Evolutionary conservation across 441 rosid genomes (phyloP), one percentile per base, ranked within the genome.

Genomic region (Bruguiera hainesii): DNA sequence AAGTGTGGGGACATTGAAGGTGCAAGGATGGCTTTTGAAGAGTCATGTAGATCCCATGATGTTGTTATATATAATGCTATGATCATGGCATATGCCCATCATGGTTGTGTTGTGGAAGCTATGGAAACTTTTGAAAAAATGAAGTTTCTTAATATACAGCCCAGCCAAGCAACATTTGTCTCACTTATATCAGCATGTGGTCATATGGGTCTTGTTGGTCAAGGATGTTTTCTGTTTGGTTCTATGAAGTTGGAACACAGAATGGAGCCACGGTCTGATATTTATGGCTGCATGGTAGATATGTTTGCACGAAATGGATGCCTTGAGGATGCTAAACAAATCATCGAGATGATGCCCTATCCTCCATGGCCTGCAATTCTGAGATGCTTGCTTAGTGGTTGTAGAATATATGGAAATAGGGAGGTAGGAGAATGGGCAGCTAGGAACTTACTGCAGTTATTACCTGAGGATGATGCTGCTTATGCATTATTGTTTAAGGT

Each of bases 331-430:
- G 82, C 84, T 29, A 73, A 75, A 58, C 49, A n/a, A 25, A 48
- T 75, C 30, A 75, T 81, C 39, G 76, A 81, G 58, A 20, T 55
- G 20, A 78, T 81, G 82, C 84, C 82, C 0, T 71, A 55, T 68
- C 67, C 74, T 59, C 73, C 78, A 67, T 71, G 80, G 73, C 80
- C 78, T 28, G 69, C 80, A 21, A 35, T 81, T 53, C 73, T 70
- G 69, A 75, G 84, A 76, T 75, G 78, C 57, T 70, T 81, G 70
- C 76, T 81, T 19, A 81, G 78, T 73, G 84, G 84, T 58, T 81
- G 74, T 49, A 69, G 76, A 68, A 69, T 64, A 66, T 70, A 81
- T 62, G 80, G 82, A 50, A 73, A 75, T 51, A 71, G 64, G 68
- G 82, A 65, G 23, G 25, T 75, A 56, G 79, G 80, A 64, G 75